These are phyloP conservation scores for Metschnikowia arizonensis DNA, from an alignment of 805 yeast species.

Conservation along the genomic window DNA sequence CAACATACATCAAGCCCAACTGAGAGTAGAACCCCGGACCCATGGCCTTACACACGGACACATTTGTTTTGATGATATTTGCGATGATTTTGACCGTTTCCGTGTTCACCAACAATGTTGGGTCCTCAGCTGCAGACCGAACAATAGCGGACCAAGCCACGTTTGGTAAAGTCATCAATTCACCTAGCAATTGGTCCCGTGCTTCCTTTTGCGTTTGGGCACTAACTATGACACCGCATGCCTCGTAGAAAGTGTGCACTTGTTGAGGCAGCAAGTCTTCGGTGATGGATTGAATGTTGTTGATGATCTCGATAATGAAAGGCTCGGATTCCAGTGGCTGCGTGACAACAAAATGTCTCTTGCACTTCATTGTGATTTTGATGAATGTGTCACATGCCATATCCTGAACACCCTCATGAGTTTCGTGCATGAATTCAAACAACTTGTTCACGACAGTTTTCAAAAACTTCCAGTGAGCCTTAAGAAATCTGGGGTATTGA, in stretches of 20 bases:
- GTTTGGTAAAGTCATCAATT: constrained; percentile 88
- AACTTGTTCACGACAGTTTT: constrained; percentile 93
- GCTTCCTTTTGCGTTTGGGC: constrained; percentile 72
- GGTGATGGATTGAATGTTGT: constrained; percentile 78
- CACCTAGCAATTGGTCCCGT: constrained; percentile 67
- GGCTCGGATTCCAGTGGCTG: constrained; percentile 87
- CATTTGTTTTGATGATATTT: constrained; percentile 91
- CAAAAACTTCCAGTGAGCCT: constrained; percentile 96
- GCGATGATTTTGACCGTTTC: constrained; percentile 92
- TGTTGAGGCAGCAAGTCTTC: constrained; percentile 95
- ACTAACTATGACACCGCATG: constrained; percentile 89
- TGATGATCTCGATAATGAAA: constrained; percentile 84
- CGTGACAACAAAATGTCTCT: constrained; percentile 85
- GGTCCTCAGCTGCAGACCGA: constrained; percentile 78
- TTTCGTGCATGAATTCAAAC: constrained; percentile 98
- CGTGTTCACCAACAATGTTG: constrained; percentile 66
- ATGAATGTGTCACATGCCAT: constrained; percentile 99
- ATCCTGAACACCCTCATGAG: constrained; percentile 99
- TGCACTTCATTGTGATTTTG: constrained; percentile 92
- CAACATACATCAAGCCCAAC: constrained; percentile 78
- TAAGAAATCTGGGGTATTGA: constrained; percentile 94
- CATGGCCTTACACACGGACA: constrained; percentile 88
- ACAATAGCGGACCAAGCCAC: constrained; percentile 92
- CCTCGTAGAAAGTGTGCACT: constrained; percentile 95
- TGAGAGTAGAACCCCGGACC: constrained; percentile 91